Evolutionary conservation across 257 asterid genomes (phyloP), one percentile per base, ranked within the genome.

Genomic region (Jasminum sambac): DNA sequence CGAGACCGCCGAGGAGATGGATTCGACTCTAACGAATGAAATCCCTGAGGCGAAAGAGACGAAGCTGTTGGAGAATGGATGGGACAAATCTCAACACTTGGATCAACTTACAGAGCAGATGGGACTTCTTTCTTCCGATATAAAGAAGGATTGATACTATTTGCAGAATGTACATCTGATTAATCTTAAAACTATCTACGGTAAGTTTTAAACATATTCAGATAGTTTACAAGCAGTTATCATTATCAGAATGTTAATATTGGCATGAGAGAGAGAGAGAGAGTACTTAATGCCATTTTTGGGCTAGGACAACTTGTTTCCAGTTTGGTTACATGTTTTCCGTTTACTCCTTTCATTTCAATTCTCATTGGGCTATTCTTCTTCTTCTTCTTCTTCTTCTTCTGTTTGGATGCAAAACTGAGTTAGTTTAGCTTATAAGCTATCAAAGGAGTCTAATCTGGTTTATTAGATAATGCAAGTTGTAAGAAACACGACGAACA

Each of bases 31-130:
- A 58, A 34, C 80, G 7, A 90, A 89, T 26, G 89, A 89, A 36
- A 64, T 72, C 52, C 62, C 74, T 2, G 81, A 79, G 58, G 86
- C 71, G 64, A 67, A 65, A n/a, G 91, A 84, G 46, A 62, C 69
- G 12, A 76, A 82, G 23, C 70, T 82, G 7, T 16, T 17, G 63
- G 85, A 76, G 68, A 90, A 87, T 67, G 86, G 86, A 11, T 87
- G 91, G 91, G 83, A 83, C 57, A 83, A 84, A 43, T 37, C 86
- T 73, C 84, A 85, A 77, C 75, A 85, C 60, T 26, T 91, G 96
- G 87, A 87, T 14, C 84, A 83, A 61, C 89, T 94, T 43, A 89
- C 96, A 0, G 87, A 89, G 81, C 96, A 88, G 81, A 86, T 94
- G 99, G 99, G 85, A 25, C 87, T 75, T 74, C 96, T 94, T 55